phyloP scores from a whole-genome alignment of 2,329 filamentous ascomycete species.

The Fusarium redolens region DNA sequence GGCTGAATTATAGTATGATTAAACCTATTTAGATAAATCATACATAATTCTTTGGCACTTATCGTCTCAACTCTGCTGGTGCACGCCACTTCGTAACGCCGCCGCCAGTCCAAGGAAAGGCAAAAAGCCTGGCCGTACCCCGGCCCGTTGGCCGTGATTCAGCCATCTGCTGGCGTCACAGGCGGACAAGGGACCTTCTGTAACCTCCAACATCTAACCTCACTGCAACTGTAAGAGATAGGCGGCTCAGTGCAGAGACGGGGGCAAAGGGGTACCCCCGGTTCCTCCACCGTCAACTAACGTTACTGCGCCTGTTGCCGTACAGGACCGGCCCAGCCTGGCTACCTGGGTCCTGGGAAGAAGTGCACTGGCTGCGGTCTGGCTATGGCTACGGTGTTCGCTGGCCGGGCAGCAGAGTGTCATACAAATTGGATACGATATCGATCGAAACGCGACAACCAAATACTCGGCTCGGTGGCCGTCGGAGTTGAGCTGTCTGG shows the following conservation, averaged over 20 bases:
- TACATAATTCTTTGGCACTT: background rate
- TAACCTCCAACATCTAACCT: constrained; percentile 7
- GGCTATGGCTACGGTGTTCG: constrained; percentile 21
- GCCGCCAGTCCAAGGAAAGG: background rate
- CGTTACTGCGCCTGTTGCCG: constrained; percentile 21
- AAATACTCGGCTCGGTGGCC: constrained; percentile 32
- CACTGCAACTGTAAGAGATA: constrained; percentile 28
- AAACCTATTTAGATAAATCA: background rate
- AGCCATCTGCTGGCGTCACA: constrained; percentile 42
- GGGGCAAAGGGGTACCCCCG: constrained; percentile 17
- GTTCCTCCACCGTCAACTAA: constrained; percentile 37
- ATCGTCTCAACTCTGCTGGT: constrained; percentile 19
- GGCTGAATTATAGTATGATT: background rate
- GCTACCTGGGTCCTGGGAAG: background rate
- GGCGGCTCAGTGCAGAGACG: constrained; percentile 17
- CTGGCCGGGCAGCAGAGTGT: constrained; percentile 33
- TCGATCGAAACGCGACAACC: constrained; percentile 32
- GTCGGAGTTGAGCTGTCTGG: constrained; percentile 1
- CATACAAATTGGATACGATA: constrained; percentile 22
- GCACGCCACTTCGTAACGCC: constrained; percentile 25
- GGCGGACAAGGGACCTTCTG: constrained; percentile 40
- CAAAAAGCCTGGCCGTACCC: constrained; percentile 26
- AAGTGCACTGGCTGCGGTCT: constrained; percentile 30
- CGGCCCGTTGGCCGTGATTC: constrained; percentile 27
- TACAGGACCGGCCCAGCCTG: constrained; percentile 1